Evolutionary conservation across 768 basidiomycete species (phyloP).

Genomic region (Rhodotorula graminis): DNA sequence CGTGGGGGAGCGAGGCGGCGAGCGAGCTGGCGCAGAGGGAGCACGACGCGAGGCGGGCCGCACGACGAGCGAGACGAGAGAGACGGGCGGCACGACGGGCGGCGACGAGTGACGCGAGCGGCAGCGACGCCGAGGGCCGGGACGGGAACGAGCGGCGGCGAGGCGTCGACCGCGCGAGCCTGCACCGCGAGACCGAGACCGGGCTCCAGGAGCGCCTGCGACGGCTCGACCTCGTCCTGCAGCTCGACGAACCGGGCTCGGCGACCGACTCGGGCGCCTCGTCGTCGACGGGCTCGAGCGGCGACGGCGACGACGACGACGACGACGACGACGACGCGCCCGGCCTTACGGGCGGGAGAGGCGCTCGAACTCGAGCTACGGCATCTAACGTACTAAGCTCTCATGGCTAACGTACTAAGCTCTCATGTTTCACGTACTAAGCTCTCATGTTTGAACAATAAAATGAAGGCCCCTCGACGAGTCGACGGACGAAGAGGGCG

Average conservation of each 20-base stretch:
- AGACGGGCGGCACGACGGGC: not conserved
- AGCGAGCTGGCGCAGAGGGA: not conserved
- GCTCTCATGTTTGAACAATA: too few relatives aligned
- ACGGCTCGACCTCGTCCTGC: not conserved
- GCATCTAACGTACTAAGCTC: too few relatives aligned
- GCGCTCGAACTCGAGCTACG: too few relatives aligned
- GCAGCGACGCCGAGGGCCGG: not conserved
- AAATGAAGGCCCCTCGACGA: not conserved
- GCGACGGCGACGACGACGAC: not conserved
- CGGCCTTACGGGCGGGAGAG: too few relatives aligned
- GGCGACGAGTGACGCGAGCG: not conserved
- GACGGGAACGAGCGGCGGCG: too few relatives aligned
- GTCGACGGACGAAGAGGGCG: not conserved
- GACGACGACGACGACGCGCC: too few relatives aligned
- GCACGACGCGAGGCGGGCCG: not conserved
- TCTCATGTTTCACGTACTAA: too few relatives aligned
- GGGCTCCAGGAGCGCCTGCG: not conserved
- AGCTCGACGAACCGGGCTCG: not conserved
- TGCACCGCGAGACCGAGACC: not conserved
- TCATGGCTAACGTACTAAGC: fast-evolving
- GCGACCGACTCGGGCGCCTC: not conserved
- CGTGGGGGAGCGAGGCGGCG: not conserved
- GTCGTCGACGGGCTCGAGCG: not conserved
- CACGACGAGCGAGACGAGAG: not conserved
- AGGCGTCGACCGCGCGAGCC: too few relatives aligned